Evolutionary conservation across 2,329 filamentous ascomycete species (phyloP), one percentile per base, ranked within the genome.

Genomic region (Tolypocladium album): DNA sequence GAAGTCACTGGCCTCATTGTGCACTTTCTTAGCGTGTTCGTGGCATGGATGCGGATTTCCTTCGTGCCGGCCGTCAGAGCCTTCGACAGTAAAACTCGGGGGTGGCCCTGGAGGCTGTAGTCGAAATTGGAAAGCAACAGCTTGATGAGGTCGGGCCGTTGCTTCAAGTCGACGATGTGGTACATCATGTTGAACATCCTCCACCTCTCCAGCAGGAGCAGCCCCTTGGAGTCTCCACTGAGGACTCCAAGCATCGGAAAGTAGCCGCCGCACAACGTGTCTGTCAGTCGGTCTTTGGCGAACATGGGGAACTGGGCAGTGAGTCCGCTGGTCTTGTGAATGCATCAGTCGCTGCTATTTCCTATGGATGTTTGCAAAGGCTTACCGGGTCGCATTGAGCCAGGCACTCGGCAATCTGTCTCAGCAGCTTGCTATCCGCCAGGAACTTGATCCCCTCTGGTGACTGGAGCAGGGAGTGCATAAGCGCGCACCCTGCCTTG

Each of bases 111-210:
- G 31, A 95, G 78, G 24, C 87, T 89, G 70, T 96, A 99, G 74
- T 99, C 93, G 74, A 99, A 92, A 68, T 92, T 94, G 56, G 89
- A 88, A 11, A 99, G 81, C 39, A 99, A 82, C 12, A 93, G 82
- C 70, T 92, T 91, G 70, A 97, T 91, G 61, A 99, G 79, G 71
- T 99, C 94, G 55, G 93, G 91, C 2, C 94, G 88, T 72, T 94
- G 89, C 67, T 89, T 91, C 53, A 96, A 80, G 69, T 97, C 93
- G 61, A 97, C 84, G 62, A 99, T 96, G 73, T 97, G 94, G 71
- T 99, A 99, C 81, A 97, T 95, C 91, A 99, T 99, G 74, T 97
- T 97, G 76, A 97, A 92, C 82, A 99, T 95, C 67, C 92, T 90
- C 93, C 94, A 97, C 67, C 91, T 82, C 71, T 97, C 93, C 69